Conservation (phyloP, 2,329 filamentous ascomycete species). For the Scytalidium sp. region DNA sequence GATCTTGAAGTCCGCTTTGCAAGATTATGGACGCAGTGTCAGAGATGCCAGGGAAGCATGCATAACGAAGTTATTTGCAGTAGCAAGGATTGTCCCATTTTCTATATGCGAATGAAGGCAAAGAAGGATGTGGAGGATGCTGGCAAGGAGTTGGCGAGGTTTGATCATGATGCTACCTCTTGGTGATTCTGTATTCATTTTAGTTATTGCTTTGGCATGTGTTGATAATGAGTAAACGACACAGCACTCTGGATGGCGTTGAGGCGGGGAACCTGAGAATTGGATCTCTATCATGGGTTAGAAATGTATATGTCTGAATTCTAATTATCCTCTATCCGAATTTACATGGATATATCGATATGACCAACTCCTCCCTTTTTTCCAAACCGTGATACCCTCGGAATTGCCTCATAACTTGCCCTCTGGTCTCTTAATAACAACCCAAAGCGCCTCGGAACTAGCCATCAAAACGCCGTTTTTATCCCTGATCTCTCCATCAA, state of each 20-base stretch:
- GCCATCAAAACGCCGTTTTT: conserved; percentile 44
- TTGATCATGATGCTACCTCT: conserved; percentile 80
- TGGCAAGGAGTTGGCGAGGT: conserved; percentile 83
- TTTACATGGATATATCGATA: too few relatives aligned
- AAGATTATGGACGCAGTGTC: conserved; percentile 95
- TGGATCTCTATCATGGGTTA: background rate
- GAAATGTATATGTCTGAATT: background rate
- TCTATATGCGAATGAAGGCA: conserved; percentile 99
- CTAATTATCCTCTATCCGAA: background rate
- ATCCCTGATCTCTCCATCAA: conserved; percentile 45
- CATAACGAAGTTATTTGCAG: conserved; percentile 98
- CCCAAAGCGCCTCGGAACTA: conserved; percentile 48
- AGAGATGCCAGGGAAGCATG: conserved; percentile 95
- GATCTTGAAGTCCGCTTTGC: conserved; percentile 93
- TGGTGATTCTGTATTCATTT: conserved; percentile 18
- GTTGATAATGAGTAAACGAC: background rate
- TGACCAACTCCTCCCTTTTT: too few relatives aligned
- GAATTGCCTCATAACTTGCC: background rate
- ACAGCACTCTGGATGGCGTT: background rate
- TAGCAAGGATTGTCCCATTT: conserved; percentile 95
- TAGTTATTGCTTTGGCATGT: background rate
- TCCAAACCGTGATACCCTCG: too few relatives aligned
- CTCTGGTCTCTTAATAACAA: conserved; percentile 20
- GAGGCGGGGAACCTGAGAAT: too few relatives aligned
- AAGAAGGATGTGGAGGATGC: conserved; percentile 98